These are phyloP conservation scores for Wickerhamomyces pijperi DNA, from an alignment of 805 yeast genomes.

Conservation along the genomic window DNA sequence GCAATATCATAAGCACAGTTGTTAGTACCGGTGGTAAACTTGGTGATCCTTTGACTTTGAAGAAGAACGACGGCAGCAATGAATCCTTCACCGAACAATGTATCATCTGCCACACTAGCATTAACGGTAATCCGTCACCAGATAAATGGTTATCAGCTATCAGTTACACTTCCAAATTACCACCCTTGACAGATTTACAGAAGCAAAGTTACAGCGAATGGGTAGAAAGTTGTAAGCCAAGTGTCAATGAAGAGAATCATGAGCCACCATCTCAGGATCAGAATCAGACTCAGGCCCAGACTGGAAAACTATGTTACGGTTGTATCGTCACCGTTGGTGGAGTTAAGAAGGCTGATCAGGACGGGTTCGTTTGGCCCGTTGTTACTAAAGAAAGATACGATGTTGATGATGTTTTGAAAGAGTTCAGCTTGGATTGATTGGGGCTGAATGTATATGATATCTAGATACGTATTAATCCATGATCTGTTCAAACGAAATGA, in stretches of 20 bases:
- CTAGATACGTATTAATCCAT: too few relatives aligned
- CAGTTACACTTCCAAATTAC: slow-evolving; percentile 22
- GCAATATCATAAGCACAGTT: slow-evolving; percentile 86
- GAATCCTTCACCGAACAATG: background rate
- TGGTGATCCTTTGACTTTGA: slow-evolving; percentile 31
- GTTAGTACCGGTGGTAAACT: slow-evolving; percentile 81
- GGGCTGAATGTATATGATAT: too few relatives aligned
- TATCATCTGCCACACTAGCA: too few relatives aligned
- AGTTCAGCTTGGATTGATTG: slow-evolving; percentile 28
- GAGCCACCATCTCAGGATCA: too few relatives aligned
- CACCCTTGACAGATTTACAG: too few relatives aligned
- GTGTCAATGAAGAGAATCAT: slow-evolving; percentile 3
- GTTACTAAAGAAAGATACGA: slow-evolving; percentile 17
- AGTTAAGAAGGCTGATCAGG: slow-evolving; percentile 15
- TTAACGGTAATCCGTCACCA: slow-evolving; percentile 45
- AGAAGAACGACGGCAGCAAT: slow-evolving; percentile 4
- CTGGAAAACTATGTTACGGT: slow-evolving; percentile 59
- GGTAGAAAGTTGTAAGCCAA: too few relatives aligned
- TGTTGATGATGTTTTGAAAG: slow-evolving; percentile 30
- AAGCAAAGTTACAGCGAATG: too few relatives aligned
- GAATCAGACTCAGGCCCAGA: slow-evolving; percentile 11
- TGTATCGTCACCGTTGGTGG: slow-evolving; percentile 56
- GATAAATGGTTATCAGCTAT: slow-evolving; percentile 57
- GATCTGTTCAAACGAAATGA: too few relatives aligned
- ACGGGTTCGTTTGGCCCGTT: slow-evolving; percentile 28